phyloP scores from a whole-genome alignment of 352 stramenopile genomes.

The Phytophthora colocasiae region DNA sequence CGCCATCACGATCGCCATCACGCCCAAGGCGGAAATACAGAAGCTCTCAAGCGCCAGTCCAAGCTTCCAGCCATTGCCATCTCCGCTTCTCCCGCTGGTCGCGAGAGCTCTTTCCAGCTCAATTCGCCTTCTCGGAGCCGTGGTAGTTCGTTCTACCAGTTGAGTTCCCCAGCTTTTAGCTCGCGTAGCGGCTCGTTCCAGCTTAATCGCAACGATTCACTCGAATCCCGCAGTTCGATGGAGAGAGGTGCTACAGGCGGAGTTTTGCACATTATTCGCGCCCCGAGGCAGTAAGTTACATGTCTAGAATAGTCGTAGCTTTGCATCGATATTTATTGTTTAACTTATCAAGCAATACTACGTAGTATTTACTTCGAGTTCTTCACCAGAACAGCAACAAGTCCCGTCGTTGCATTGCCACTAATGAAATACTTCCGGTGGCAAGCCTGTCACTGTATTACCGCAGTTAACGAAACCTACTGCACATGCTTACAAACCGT shows the following conservation, averaged over 20 bases:
- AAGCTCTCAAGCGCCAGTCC: slow-evolving; percentile 23
- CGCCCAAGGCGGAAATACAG: slow-evolving; percentile 33
- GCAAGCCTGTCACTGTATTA: slow-evolving; percentile 23
- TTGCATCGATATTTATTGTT: background rate
- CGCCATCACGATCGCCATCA: slow-evolving; percentile 37
- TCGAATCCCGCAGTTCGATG: background rate
- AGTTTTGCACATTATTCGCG: slow-evolving; percentile 28
- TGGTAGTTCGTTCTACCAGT: slow-evolving; percentile 23
- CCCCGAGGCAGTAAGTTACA: slow-evolving; percentile 14
- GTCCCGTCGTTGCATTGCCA: slow-evolving; percentile 24
- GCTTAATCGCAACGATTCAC: slow-evolving; percentile 13
- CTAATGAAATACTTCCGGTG: slow-evolving; percentile 33
- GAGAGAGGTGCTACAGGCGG: slow-evolving; percentile 15
- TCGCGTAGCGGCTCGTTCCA: slow-evolving; percentile 16
- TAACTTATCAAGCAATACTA: background rate
- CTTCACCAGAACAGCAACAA: background rate
- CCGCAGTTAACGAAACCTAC: slow-evolving; percentile 3
- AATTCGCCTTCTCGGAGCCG: slow-evolving; percentile 23
- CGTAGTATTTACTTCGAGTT: background rate
- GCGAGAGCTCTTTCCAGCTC: slow-evolving; percentile 34
- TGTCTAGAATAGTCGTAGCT: background rate
- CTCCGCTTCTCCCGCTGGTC: slow-evolving; percentile 28
- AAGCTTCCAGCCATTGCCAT: slow-evolving; percentile 35
- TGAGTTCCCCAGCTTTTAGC: slow-evolving; percentile 20
- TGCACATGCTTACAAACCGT: background rate